Percentiles rank a stretch among this genome's conserved stretches.
These are phyloP conservation scores for Solanum stenotomum DNA, from an alignment of 257 asterid genomes.

Conservation along the genomic window DNA sequence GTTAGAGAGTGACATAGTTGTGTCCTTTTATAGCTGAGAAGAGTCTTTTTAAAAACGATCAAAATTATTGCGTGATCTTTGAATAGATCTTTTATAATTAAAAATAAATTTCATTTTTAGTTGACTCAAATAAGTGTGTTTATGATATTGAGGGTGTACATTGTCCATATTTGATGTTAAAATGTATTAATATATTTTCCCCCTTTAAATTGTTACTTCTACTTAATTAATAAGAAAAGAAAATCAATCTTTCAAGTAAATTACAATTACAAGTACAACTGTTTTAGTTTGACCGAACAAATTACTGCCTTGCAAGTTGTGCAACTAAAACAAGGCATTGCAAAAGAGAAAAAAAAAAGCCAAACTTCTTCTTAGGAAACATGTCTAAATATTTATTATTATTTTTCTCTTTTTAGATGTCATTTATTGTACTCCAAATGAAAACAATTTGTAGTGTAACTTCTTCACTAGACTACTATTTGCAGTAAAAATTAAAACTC, in stretches of 20 bases:
- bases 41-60: too few relatives aligned
- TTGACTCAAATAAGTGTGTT: background rate
- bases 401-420: too few relatives aligned
- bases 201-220: background rate
- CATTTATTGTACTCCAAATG: too few relatives aligned
- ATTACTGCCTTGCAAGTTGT: background rate
- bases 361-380: too few relatives aligned
- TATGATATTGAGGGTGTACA: background rate
- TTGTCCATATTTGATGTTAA: background rate
- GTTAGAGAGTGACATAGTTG: background rate
- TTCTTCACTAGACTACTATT: too few relatives aligned
- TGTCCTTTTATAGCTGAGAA: too few relatives aligned
- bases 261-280: background rate
- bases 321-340: background rate
- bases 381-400: too few relatives aligned
- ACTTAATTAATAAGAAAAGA: background rate
- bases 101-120: background rate
- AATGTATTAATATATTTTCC: background rate
- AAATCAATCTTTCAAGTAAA: background rate
- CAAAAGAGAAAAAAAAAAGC: too few relatives aligned
- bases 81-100: too few relatives aligned
- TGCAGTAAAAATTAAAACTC: too few relatives aligned
- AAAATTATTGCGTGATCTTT: too few relatives aligned
- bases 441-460: too few relatives aligned
- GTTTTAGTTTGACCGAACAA: background rate